Conservation (phyloP, 2,329 filamentous ascomycete species). For the Aurifilum marmelostoma region DNA sequence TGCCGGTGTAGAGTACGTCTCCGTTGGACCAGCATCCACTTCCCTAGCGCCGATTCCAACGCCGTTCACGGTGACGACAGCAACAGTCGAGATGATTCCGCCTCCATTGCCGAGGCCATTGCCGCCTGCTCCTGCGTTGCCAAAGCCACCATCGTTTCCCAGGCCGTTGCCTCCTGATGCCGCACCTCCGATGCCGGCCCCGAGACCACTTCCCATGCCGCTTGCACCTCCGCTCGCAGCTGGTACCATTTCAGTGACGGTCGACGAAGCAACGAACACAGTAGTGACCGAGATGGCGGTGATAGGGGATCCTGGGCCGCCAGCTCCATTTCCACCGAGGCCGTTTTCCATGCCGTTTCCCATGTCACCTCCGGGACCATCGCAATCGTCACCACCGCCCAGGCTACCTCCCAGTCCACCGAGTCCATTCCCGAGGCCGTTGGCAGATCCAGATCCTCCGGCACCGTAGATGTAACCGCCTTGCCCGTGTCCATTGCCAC, state of each 20-base stretch:
- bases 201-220: conserved; percentile 8
- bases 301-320: conserved; percentile 4
- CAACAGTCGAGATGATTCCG: conserved; percentile 26
- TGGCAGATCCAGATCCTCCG: conserved; percentile 1
- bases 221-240: conserved; percentile 7
- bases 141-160: conserved; percentile 19
- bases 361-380: conserved; percentile 6
- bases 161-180: conserved; percentile 13
- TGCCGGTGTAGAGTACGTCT: conserved; percentile 15
- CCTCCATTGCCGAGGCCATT: conserved; percentile 20
- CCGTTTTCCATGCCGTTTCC: conserved; percentile 16
- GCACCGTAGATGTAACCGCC: conserved; percentile 7
- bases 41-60: conserved; percentile 27
- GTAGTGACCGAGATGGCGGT: conserved; percentile 16
- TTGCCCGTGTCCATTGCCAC: not conserved
- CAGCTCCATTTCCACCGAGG: conserved; percentile 12
- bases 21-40: conserved; percentile 18
- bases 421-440: conserved; percentile 14
- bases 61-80: conserved; percentile 26
- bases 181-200: conserved; percentile 16
- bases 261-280: conserved; percentile 10
- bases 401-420: not conserved
- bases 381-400: not conserved
- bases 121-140: conserved; percentile 15
- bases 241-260: conserved; percentile 14